Evolutionary conservation across 2,329 filamentous ascomycete genomes (phyloP), one percentile per base, ranked within the genome.

Genomic region (Clarireedia monteithiana): DNA sequence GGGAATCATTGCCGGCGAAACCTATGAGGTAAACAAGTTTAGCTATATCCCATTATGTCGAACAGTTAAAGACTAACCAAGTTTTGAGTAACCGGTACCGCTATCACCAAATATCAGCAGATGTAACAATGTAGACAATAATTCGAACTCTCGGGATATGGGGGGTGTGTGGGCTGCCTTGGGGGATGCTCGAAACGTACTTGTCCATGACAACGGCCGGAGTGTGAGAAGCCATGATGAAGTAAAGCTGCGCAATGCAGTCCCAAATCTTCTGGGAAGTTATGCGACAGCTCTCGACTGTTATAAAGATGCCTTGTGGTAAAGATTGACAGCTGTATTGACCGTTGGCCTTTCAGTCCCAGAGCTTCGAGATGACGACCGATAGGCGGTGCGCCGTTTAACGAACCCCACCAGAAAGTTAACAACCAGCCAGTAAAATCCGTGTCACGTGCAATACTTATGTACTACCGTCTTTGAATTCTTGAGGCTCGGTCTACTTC

Each of bases 191-290:
- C 61, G 69, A 66, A 69, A 72, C 90, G 77, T 86, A 96, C 94
- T 99, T 99, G 94, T 99, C 94, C 92, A 99, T 99, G 90, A 99
- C 94, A 96, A 99, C 94, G 89, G 94, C 94, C 69, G 94, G 94
- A 72, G 94, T 97, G 84, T 97, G 92, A 78, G 88, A 88, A 72
- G 94, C 92, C 94, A 99, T 99, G 68, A 71, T 78, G 71, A 68
- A 63, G 50, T 56, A 53, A 60, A 60, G 61, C 49, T 56, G 60
- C 58, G 64, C 63, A 56, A 51, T 45, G 59, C 65, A 60, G 59
- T 62, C 62, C 64, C 61, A 54, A 51, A 54, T 53, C 50, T 62
- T 52, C 55, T 51, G 59, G 59, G 55, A 62, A 60, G 55, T 58
- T 64, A 66, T 66, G 65, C 65, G 65, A 66, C 65, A 61, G 62